Evolutionary conservation across 2,329 filamentous ascomycete species (phyloP), one percentile per base, ranked within the genome.

Genomic region (Sordariomycetes sp.): DNA sequence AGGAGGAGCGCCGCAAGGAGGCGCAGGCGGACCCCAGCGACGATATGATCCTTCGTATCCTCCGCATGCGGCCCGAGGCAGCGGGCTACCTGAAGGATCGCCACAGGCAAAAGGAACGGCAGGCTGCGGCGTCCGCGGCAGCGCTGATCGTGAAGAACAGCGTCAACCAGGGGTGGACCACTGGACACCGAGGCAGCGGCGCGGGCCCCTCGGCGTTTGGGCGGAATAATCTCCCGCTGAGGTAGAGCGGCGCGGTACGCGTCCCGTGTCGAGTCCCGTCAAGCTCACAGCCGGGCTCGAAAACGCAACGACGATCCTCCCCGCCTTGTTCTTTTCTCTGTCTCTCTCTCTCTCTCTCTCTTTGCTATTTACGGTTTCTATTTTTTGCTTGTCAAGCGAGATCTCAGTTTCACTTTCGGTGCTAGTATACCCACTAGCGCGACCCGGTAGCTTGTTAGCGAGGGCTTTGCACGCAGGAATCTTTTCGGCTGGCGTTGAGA

Each of bases 11-110:
- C 76, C 81, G 94, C 62, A 91, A 92, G 65, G 93, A 97, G 70
- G 90, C 91, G 1, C 94, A 99, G 69, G 93, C 94, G 1, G 94
- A 97, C 69, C 93, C 94, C 1, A 96, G 88, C 69, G 94, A 99
- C 71, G 94, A 99, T 69, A 97, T 97, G 89, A 97, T 99, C 64
- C 72, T 99, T 65, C 82, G 94, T 22, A 99, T 99, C 63, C 73
- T 99, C 63, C 82, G 94, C 56, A 99, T 99, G 94, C 80, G 94
- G 58, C 90, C 91, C 2, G 94, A 97, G 74, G 94, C 94, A 3
- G 81, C 86, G 54, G 76, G 82, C 37, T 99, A 99, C 72, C 78
- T 99, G 61, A 90, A 89, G 67, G 93, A 97, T 71, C 79, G 94
- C 50, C 92, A 90, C 69, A 81, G 94, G 62, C 94, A 99, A 70